phyloP scores from a whole-genome alignment of 805 yeast genomes.

The Millerozyma acaciae region DNA sequence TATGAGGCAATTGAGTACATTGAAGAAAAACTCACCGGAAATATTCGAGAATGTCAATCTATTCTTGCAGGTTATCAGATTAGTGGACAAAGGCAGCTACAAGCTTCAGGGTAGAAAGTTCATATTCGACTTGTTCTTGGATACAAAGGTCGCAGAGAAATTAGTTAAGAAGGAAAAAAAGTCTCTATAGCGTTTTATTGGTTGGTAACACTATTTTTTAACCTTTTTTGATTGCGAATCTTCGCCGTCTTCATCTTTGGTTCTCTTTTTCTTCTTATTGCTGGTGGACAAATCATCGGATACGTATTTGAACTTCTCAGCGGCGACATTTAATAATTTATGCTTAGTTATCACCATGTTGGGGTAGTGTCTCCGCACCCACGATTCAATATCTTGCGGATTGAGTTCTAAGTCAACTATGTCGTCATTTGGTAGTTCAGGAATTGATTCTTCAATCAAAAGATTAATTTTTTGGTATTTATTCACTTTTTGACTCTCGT shows the following conservation, averaged over 20 bases:
- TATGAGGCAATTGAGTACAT: slow-evolving; percentile 49
- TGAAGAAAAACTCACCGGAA: slow-evolving; percentile 49
- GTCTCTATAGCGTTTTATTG: slow-evolving; percentile 6
- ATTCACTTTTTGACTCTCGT: slow-evolving; percentile 10
- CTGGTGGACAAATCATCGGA: slow-evolving; percentile 2
- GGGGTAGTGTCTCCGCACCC: slow-evolving; percentile 35
- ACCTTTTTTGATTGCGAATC: slow-evolving; percentile 5
- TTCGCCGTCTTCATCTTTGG: slow-evolving; percentile 8
- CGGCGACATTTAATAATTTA: slow-evolving; percentile 26
- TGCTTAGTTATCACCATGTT: slow-evolving; percentile 32
- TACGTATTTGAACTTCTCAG: slow-evolving; percentile 18
- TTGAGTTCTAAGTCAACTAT: slow-evolving; percentile 30
- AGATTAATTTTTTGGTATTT: slow-evolving; percentile 22
- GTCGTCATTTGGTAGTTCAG: slow-evolving; percentile 38
- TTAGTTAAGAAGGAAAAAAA: slow-evolving; percentile 45
- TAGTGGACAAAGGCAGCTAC: slow-evolving; percentile 57
- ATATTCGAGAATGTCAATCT: slow-evolving; percentile 54
- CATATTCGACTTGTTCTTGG: slow-evolving; percentile 57
- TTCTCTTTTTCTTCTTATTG: slow-evolving; percentile 6
- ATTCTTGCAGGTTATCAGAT: slow-evolving; percentile 47
- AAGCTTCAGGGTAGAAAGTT: slow-evolving; percentile 61
- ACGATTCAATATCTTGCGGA: slow-evolving; percentile 36
- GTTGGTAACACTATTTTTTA: slow-evolving; percentile 3
- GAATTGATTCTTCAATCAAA: slow-evolving; percentile 30
- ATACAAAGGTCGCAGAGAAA: slow-evolving; percentile 48